Base-by-base conservation (phyloP, 2,329 filamentous ascomycete genomes). In the Epichloe coenophiala region DNA sequence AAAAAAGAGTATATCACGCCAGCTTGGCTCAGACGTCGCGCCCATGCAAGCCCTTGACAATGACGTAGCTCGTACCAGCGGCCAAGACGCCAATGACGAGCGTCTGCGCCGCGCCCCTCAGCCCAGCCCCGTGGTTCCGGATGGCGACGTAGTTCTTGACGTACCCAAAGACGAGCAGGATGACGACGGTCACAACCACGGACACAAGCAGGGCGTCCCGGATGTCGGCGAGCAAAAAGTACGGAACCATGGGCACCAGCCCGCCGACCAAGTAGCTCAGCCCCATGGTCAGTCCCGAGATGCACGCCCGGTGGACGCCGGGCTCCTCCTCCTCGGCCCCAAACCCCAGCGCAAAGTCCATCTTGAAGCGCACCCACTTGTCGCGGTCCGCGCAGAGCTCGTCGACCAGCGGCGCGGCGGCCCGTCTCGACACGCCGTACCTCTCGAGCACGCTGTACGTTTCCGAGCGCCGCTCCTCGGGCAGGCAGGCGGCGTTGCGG, bases 261-360 rank as follows among this genome's bases (percentile, higher is more conserved):
- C 84, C 84, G 19, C 84, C 84, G 21, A 86, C 63, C 48, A 87
- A 81, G 62, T 88, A 88, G 37, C 81, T 81, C 15, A 80, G 59
- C 0, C 82, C 80, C 58, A 88, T 83, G 8, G 80, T 86, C 27
- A 81, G 55, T 2, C 81, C 84, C 0, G 78, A 82, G 43, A 79
- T 64, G 63, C 73, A 62, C 58, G 77, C 64, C 55, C 69, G 60
- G 59, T 68, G 66, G 68, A 60, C 65, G 66, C 17, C 17, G 55
- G 61, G 68, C 57, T 17, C 67, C 53, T 72, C 68, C 42, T 68
- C 54, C 67, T 68, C 48, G 77, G 68, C 56, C 75, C 17, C 17
- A 1, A 17, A 17, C 17, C 17, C 17, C 17, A 17, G 17, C 17
- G 17, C 72, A 62, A 81, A 77, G 59, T 78, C 74, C 71, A 81